Base-by-base conservation (phyloP, 352 stramenopile species). In the Peronospora farinosa region DNA sequence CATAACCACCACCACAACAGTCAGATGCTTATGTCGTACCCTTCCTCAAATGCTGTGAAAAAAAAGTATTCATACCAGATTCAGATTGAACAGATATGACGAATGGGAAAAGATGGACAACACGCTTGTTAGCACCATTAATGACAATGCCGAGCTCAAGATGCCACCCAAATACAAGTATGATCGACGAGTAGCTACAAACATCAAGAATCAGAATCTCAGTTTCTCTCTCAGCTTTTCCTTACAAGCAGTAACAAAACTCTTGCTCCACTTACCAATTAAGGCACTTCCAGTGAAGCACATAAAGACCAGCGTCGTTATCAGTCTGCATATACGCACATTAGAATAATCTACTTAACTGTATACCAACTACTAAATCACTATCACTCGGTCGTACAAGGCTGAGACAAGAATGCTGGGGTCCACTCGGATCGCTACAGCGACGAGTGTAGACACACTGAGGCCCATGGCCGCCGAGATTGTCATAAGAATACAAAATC, bases 81-180 rank as follows among this genome's bases (percentile, higher is more conserved):
- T 71, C 51, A 71, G 32, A 38, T 69, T 74, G 56, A 82, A 78
- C 39, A 93, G 28, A 47, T 65, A 53, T 7, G 57, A 63, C 28
- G 76, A 88, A 54, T 70, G 69, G 38, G 71, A 55, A 47, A 93
- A 92, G 10, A 92, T 23, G 53, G 80, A 86, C 33, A 83, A 31
- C 2, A 92, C 49, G 32, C 51, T 77, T 19, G 73, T 47, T 21
- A 84, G 8, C 43, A 69, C 47, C 54, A 91, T 54, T 40, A 76
- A 43, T 28, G 70, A 85, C 27, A 94, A 40, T 42, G 55, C 67
- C 36, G 79, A 91, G 48, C 66, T 80, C 40, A 95, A 60, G 10
- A 91, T 69, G 15, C 72, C 84, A 9, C 80, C 80, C 16, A 96
- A 63, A 59, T 93, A 96, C 53, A 96, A 48, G 58, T 89, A 90